These are phyloP conservation scores for Phytophthora constricta DNA, from an alignment of 352 stramenopile genomes.

Conservation along the genomic window DNA sequence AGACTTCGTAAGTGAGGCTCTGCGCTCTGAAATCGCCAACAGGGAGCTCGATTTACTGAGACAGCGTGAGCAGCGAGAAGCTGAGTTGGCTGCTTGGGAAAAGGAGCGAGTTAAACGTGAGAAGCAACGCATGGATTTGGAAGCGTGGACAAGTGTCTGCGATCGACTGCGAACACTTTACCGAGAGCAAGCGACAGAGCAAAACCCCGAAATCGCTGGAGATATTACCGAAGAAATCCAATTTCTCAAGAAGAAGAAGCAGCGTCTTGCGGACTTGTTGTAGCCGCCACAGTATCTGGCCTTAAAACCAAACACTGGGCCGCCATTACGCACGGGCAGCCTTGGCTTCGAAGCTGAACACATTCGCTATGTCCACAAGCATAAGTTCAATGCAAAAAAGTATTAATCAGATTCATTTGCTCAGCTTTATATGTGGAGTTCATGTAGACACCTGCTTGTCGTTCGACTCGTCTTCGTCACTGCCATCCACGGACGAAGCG, in stretches of 20 bases:
- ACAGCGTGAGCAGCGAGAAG: conserved; percentile 39
- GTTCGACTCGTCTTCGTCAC: conserved; percentile 16
- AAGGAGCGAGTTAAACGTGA: conserved; percentile 35
- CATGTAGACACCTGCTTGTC: conserved; percentile 2
- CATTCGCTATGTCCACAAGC: no score
- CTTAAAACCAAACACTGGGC: neutral
- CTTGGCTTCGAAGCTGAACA: neutral
- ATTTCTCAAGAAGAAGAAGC: conserved; percentile 48
- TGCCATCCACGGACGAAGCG: conserved; percentile 17
- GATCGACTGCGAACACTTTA: conserved; percentile 41
- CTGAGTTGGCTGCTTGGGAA: conserved; percentile 37
- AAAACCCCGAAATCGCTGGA: conserved; percentile 26
- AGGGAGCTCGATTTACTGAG: conserved; percentile 38
- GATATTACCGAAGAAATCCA: conserved; percentile 43
- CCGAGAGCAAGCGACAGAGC: conserved; percentile 36
- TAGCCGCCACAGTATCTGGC: neutral
- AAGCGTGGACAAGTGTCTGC: conserved; percentile 43
- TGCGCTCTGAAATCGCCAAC: conserved; percentile 36
- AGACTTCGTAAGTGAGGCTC: conserved; percentile 6
- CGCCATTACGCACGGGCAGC: neutral
- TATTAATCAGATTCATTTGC: conserved; percentile 3
- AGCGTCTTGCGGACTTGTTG: conserved; percentile 35
- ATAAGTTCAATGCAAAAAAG: neutral
- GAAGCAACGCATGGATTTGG: conserved; percentile 44
- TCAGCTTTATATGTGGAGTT: neutral